These are phyloP conservation scores for Eucalyptus sp. DNA, from an alignment of 345 rosid genomes.

Conservation along the genomic window DNA sequence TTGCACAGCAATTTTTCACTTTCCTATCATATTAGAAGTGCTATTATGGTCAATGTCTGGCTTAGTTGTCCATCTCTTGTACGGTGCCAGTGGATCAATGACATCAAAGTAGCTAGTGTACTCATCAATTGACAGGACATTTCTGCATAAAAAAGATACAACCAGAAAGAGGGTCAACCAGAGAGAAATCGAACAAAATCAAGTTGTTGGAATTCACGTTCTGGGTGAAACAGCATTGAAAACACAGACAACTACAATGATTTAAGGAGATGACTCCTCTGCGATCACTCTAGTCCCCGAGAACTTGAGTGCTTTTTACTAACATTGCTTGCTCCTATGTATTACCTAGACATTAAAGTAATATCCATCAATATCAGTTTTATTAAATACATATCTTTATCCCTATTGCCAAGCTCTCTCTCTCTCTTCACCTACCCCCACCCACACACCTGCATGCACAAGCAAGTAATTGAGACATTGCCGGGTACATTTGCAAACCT, in stretches of 20 bases:
- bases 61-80: constrained; percentile 45
- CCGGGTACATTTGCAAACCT: not conserved
- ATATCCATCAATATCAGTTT: not conserved
- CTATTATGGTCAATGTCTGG: constrained; percentile 5
- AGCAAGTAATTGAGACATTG: not conserved
- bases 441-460: not conserved
- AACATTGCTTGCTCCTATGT: not conserved
- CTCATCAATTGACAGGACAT: constrained; percentile 77
- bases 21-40: not conserved
- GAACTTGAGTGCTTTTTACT: not conserved
- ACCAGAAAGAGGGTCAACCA: not conserved
- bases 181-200: not conserved
- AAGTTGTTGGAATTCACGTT: not conserved
- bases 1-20: constrained; percentile 4
- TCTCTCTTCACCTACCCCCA: not conserved
- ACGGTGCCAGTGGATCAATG: constrained; percentile 74
- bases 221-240: not conserved
- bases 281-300: not conserved
- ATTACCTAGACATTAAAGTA: not conserved
- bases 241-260: not conserved
- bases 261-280: not conserved
- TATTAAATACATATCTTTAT: not conserved
- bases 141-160: constrained; percentile 30
- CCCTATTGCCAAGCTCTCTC: not conserved
- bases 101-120: constrained; percentile 58